Conservation (phyloP, 805 yeast genomes). For the Kodamaea restingae region DNA sequence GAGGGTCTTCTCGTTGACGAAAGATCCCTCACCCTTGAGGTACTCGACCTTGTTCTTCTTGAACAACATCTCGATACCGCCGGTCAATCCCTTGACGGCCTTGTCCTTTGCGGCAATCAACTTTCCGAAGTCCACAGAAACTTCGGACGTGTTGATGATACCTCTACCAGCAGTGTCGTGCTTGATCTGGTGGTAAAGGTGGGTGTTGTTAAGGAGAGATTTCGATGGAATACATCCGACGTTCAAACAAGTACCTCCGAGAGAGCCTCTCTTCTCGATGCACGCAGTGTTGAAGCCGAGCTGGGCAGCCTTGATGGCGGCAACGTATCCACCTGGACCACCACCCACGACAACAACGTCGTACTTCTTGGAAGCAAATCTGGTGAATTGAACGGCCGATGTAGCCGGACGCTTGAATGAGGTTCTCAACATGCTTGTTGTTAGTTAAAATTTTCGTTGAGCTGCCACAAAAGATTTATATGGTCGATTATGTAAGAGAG, state of each 20-base stretch:
- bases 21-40: slow-evolving; percentile 90
- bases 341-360: slow-evolving; percentile 97
- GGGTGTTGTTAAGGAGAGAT: slow-evolving; percentile 91
- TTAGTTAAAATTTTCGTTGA: slow-evolving; percentile 7
- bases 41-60: slow-evolving; percentile 94
- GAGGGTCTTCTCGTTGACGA: slow-evolving; percentile 73
- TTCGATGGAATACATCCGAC: slow-evolving; percentile 99
- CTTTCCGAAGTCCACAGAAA: slow-evolving; percentile 65
- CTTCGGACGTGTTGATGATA: slow-evolving; percentile 75
- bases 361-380: slow-evolving; percentile 49
- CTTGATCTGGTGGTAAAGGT: slow-evolving; percentile 81
- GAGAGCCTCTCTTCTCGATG: slow-evolving; percentile 90
- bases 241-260: slow-evolving; percentile 98
- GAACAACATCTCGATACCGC: slow-evolving; percentile 92
- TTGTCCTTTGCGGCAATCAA: slow-evolving; percentile 91
- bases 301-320: slow-evolving; percentile 98
- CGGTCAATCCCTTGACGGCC: slow-evolving; percentile 82
- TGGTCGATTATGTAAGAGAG: neutral
- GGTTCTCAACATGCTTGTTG: slow-evolving; percentile 15
- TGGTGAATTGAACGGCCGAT: slow-evolving; percentile 26
- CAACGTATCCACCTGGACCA: slow-evolving; percentile 99
- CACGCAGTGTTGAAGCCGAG: slow-evolving; percentile 92
- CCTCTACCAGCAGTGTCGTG: slow-evolving; percentile 86
- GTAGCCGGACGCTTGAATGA: slow-evolving; percentile 10
- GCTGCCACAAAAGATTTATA: slow-evolving; percentile 1